Conservation (phyloP, 768 basidiomycete genomes). For the Lactarius hengduanensis region DNA sequence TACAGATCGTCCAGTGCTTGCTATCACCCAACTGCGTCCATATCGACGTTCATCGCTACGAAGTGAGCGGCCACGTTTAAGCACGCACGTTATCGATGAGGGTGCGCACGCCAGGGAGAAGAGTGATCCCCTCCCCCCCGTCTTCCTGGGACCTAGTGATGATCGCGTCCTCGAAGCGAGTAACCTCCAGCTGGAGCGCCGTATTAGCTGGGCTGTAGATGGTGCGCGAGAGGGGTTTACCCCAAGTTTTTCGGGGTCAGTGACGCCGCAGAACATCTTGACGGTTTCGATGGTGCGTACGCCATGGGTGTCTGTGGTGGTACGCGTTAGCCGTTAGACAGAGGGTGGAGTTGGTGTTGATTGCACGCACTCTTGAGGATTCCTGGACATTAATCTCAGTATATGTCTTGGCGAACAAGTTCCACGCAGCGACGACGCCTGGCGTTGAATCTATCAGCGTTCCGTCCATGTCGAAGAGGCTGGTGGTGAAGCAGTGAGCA, state of each 20-base stretch:
- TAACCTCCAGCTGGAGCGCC: slow-evolving; percentile 56
- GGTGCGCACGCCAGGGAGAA: slow-evolving; percentile 67
- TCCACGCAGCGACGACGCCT: slow-evolving; percentile 83
- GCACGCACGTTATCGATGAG: slow-evolving; percentile 55
- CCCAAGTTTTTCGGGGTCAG: slow-evolving; percentile 65
- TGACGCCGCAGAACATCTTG: slow-evolving; percentile 64
- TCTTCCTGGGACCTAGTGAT: slow-evolving; percentile 54
- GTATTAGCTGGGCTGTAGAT: slow-evolving; percentile 13
- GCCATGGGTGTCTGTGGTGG: slow-evolving; percentile 65
- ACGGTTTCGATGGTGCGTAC: slow-evolving; percentile 84
- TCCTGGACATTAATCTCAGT: slow-evolving; percentile 57
- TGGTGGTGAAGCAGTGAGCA: slow-evolving; percentile 31
- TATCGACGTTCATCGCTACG: neutral
- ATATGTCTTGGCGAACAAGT: slow-evolving; percentile 69
- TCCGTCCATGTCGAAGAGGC: slow-evolving; percentile 83
- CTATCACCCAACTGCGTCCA: slow-evolving; percentile 33
- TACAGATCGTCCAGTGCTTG: slow-evolving; percentile 79
- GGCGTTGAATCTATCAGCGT: slow-evolving; percentile 81
- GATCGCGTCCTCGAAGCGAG: slow-evolving; percentile 79
- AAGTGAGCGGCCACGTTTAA: neutral
- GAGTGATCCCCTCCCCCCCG: slow-evolving; percentile 61
- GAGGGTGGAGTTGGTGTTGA: slow-evolving; percentile 1
- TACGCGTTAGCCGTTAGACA: neutral
- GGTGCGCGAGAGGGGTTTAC: slow-evolving; percentile 39
- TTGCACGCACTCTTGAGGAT: slow-evolving; percentile 59